phyloP scores from a whole-genome alignment of 495 filamentous ascomycete species.

The Penicillium lividum region DNA sequence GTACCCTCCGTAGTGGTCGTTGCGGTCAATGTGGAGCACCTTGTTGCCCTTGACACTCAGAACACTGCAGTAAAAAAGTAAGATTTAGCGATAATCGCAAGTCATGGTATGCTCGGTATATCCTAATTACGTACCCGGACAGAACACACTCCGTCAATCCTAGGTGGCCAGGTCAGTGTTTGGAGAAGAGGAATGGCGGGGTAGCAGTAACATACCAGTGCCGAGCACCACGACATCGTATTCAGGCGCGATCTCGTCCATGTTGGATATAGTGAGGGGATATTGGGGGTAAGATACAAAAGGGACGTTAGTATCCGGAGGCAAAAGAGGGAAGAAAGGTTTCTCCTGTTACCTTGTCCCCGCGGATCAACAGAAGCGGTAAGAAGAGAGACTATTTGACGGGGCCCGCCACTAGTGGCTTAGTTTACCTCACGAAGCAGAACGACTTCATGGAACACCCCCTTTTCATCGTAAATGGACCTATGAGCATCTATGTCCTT shows the following conservation, averaged over 20 bases:
- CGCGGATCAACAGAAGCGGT: constrained; percentile 37
- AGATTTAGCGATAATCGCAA: not conserved
- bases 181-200: constrained; percentile 31
- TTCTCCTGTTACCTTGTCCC: constrained; percentile 27
- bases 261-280: constrained; percentile 40
- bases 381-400: constrained; percentile 35
- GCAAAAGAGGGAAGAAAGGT: constrained; percentile 21
- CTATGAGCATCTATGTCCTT: not conserved
- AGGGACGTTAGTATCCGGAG: constrained; percentile 18
- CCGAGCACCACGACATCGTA: constrained; percentile 99
- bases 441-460: not conserved
- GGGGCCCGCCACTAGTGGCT: constrained; percentile 34
- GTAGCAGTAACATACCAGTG: constrained; percentile 71
- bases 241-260: constrained; percentile 95
- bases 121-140: constrained; percentile 69
- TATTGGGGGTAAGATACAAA: constrained; percentile 12
- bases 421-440: constrained; percentile 9
- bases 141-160: constrained; percentile 98
- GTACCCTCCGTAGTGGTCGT: constrained; percentile 98
- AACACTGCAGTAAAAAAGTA: constrained; percentile 56
- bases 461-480: not conserved
- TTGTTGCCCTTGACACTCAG: constrained; percentile 99
- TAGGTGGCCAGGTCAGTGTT: constrained; percentile 46
- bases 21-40: constrained; percentile 97
- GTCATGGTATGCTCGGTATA: not conserved